Conservation (phyloP, 306 rosid species). For the Abrus pulchellus region DNA sequence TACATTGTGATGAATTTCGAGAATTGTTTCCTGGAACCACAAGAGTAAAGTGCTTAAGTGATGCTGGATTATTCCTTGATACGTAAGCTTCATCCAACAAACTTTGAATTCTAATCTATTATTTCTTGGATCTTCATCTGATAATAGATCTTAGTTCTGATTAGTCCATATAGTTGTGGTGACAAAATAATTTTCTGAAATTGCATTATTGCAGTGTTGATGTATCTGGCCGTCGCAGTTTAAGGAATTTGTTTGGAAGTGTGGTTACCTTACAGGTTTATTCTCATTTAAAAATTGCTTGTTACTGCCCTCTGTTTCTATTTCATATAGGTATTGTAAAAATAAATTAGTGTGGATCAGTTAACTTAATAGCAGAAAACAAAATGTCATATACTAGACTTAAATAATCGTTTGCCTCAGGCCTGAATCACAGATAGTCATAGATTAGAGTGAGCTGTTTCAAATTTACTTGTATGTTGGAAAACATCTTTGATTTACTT, state of each 20-base stretch:
- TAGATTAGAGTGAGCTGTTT: not conserved
- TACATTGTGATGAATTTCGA: conserved; percentile 83
- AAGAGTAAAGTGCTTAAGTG: conserved; percentile 83
- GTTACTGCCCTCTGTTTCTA: conserved; percentile 29
- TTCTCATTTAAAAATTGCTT: conserved; percentile 27
- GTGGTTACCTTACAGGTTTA: conserved; percentile 78
- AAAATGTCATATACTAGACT: conserved; percentile 10
- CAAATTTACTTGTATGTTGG: conserved; percentile 14
- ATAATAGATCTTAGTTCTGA: conserved; percentile 22
- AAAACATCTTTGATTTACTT: conserved; percentile 17
- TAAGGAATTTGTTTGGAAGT: conserved; percentile 71
- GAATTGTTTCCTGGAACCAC: conserved; percentile 67
- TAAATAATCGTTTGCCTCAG: conserved; percentile 4
- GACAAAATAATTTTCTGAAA: conserved; percentile 34
- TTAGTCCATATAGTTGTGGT: not conserved
- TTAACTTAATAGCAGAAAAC: conserved; percentile 1
- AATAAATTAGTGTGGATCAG: not conserved
- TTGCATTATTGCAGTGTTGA: conserved; percentile 63
- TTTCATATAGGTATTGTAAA: not conserved
- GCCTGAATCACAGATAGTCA: conserved; percentile 27
- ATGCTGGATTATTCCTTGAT: conserved; percentile 87
- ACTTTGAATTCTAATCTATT: conserved; percentile 38
- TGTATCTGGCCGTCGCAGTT: conserved; percentile 75
- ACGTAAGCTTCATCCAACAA: conserved; percentile 56
- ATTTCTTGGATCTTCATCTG: conserved; percentile 17